Percentiles rank a stretch among this genome's conserved stretches.
Evolutionary conservation across 208 protist genomes (phyloP).

Genomic region (Trypanosoma platydactyli): DNA sequence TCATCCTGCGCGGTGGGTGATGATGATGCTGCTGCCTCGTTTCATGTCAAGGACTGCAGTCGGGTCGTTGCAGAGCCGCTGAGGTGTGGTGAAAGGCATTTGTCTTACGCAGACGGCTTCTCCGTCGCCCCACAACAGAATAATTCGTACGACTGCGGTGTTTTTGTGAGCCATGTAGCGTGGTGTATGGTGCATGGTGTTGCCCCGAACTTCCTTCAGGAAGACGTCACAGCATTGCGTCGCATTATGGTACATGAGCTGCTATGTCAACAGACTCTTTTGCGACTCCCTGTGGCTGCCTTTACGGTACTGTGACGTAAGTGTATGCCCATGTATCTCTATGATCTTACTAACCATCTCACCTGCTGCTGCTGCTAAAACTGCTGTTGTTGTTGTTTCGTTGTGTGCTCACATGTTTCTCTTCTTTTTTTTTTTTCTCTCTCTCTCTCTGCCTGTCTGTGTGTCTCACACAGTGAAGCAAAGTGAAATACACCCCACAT

Average conservation of each 20-base stretch:
- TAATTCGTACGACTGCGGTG: slow-evolving; percentile 79
- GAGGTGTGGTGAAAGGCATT: background rate
- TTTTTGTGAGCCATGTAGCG: slow-evolving; percentile 78
- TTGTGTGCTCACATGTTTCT: background rate
- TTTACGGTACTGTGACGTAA: slow-evolving; percentile 6
- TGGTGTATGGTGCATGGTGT: slow-evolving; percentile 69
- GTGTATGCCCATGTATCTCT: too few relatives aligned
- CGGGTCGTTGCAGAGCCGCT: background rate
- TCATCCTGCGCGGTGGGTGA: background rate
- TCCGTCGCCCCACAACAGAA: slow-evolving; percentile 57
- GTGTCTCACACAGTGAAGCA: slow-evolving; percentile 5
- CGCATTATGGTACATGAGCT: slow-evolving; percentile 68
- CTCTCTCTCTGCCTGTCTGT: slow-evolving; percentile 34
- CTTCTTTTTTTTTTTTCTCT: slow-evolving; percentile 26
- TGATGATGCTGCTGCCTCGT: background rate
- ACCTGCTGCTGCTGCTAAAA: too few relatives aligned
- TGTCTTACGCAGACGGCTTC: slow-evolving; percentile 29
- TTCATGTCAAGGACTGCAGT: slow-evolving; percentile 5
- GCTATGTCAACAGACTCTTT: slow-evolving; percentile 40
- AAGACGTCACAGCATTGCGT: slow-evolving; percentile 45
- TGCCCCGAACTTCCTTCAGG: slow-evolving; percentile 53
- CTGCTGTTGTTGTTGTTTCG: background rate
- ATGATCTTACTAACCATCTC: too few relatives aligned
- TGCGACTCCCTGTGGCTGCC: slow-evolving; percentile 39
- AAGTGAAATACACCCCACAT: background rate